Percentiles rank a stretch among this genome's conserved stretches.
These are phyloP conservation scores for Dendrobium nobile DNA, from an alignment of 106 monocot genomes.

Conservation along the genomic window DNA sequence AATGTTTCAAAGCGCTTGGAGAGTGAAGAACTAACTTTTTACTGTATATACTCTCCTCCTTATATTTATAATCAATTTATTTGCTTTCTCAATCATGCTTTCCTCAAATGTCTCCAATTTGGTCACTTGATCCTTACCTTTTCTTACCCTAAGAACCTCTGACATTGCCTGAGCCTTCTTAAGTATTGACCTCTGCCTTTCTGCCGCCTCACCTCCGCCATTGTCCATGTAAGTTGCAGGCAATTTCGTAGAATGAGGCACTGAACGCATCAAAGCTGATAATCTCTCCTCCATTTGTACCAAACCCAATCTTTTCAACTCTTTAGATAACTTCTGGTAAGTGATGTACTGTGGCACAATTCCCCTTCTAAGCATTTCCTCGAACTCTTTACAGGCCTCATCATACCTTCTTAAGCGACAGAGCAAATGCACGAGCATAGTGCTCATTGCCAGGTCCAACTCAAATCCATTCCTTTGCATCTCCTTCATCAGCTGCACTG, in stretches of 20 bases:
- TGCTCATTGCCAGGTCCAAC: slow-evolving; percentile 63
- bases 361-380: slow-evolving; percentile 60
- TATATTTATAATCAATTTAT: slow-evolving; percentile 45
- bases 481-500: slow-evolving; percentile 60
- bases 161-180: slow-evolving; percentile 63
- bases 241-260: slow-evolving; percentile 58
- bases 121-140: slow-evolving; percentile 21
- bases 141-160: slow-evolving; percentile 47
- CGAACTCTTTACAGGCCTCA: slow-evolving; percentile 70
- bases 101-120: slow-evolving; percentile 23
- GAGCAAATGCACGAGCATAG: slow-evolving; percentile 78
- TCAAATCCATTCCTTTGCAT: slow-evolving; percentile 64
- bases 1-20: background rate
- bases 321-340: slow-evolving; percentile 42
- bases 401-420: slow-evolving; percentile 41
- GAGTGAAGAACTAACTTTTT: slow-evolving; percentile 1
- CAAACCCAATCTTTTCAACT: slow-evolving; percentile 47
- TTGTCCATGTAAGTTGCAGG: slow-evolving; percentile 47
- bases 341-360: slow-evolving; percentile 73
- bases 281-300: slow-evolving; percentile 31
- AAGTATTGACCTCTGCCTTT: slow-evolving; percentile 45
- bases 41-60: slow-evolving; percentile 39
- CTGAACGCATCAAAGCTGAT: slow-evolving; percentile 45
- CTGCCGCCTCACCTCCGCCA: slow-evolving; percentile 20
- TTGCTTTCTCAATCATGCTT: slow-evolving; percentile 38